Percentiles rank a stretch among this genome's conserved stretches.
Evolutionary conservation across 345 rosid species (phyloP).

Genomic region (Bruguiera parviflora): DNA sequence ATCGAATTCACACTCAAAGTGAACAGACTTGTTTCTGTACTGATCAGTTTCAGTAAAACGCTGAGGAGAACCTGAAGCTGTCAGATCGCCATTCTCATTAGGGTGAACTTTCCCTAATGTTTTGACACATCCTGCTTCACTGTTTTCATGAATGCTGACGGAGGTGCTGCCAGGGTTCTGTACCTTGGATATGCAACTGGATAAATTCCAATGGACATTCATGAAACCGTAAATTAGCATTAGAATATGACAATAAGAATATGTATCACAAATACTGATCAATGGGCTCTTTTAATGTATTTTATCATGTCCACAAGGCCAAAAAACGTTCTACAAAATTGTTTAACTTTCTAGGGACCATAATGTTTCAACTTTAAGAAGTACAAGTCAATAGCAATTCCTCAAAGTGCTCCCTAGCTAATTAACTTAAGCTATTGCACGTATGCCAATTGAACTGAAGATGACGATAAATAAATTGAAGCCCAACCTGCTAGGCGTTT

Average conservation of each 20-base stretch:
- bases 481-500: conserved; percentile 59
- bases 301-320: no score
- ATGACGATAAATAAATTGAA: not conserved
- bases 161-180: conserved; percentile 31
- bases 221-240: not conserved
- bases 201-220: not conserved
- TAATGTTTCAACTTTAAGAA: no score
- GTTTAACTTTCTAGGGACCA: no score
- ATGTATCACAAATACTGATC: no score
- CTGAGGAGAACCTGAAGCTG: conserved; percentile 23
- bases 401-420: no score
- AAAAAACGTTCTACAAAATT: no score
- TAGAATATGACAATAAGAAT: no score
- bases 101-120: conserved; percentile 19
- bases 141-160: conserved; percentile 35
- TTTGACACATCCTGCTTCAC: conserved; percentile 32
- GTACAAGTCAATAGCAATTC: no score
- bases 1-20: conserved; percentile 51
- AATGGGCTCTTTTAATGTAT: no score
- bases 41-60: conserved; percentile 31
- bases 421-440: no score
- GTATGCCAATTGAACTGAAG: not conserved
- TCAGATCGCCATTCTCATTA: conserved; percentile 10
- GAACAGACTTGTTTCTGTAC: conserved; percentile 50
- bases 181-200: conserved; percentile 48